Conservation (phyloP, 2,329 filamentous ascomycete genomes). For the Hymenoscyphus repandus region DNA sequence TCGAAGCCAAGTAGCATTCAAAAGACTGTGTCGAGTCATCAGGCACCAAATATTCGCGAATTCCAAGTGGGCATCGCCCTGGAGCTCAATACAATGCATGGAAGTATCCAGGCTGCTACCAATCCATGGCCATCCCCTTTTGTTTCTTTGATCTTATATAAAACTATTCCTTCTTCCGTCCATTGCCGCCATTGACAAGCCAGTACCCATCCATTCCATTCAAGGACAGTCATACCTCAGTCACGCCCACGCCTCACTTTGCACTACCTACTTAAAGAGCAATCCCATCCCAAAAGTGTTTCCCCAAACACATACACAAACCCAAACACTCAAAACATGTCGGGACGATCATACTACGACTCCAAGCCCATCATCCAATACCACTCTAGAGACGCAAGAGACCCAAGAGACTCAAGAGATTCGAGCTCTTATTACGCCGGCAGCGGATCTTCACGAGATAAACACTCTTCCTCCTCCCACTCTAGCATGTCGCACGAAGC, state of each 20-base stretch:
- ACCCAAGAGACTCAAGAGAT: slow-evolving; percentile 9
- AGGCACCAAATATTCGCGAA: too few relatives aligned
- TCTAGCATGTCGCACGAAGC: not conserved
- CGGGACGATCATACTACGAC: slow-evolving; percentile 1
- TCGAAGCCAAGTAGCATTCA: too few relatives aligned
- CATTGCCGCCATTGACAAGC: not conserved
- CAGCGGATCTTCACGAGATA: slow-evolving; percentile 5
- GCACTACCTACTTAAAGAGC: not conserved
- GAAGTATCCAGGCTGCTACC: not conserved
- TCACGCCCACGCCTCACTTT: slow-evolving; percentile 3
- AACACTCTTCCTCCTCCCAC: not conserved
- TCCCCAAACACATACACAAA: slow-evolving; percentile 1
- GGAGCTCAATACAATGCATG: too few relatives aligned
- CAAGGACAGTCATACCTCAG: not conserved
- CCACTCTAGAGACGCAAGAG: slow-evolving; percentile 1
- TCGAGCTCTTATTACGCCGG: slow-evolving; percentile 11
- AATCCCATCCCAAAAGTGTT: slow-evolving; percentile 6
- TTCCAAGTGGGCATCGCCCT: too few relatives aligned
- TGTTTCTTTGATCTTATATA: not conserved
- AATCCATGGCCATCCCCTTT: not conserved
- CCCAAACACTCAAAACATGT: slow-evolving; percentile 8
- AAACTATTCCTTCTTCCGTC: not conserved
- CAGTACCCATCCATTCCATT: not conserved
- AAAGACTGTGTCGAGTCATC: too few relatives aligned
- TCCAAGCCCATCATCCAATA: slow-evolving; percentile 10